Percentiles rank a stretch among this genome's conserved stretches.
Evolutionary conservation across 805 yeast species (phyloP).

Genomic region (Ogataea ganodermae): DNA sequence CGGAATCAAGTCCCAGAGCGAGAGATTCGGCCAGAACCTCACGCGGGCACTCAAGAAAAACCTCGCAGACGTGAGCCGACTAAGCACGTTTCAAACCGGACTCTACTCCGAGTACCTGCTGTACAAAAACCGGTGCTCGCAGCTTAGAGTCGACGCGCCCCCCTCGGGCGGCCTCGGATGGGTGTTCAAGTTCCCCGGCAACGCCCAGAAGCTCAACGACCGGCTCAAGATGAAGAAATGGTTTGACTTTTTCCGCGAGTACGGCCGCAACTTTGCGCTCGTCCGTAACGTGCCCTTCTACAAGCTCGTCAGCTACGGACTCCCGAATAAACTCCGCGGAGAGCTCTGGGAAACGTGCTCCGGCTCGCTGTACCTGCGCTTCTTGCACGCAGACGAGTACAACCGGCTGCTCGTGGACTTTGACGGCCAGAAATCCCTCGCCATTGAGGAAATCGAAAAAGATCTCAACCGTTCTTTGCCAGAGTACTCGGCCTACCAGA

Average conservation of each 20-base stretch:
- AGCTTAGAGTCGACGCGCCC: slow-evolving; percentile 48
- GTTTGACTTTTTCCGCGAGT: slow-evolving; percentile 84
- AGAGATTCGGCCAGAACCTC: slow-evolving; percentile 71
- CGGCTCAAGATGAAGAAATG: slow-evolving; percentile 86
- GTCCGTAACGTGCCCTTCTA: slow-evolving; percentile 75
- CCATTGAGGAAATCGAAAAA: slow-evolving; percentile 95
- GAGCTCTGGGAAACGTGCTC: slow-evolving; percentile 93
- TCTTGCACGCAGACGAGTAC: slow-evolving; percentile 63
- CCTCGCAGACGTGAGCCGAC: slow-evolving; percentile 57
- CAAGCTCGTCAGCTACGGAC: slow-evolving; percentile 83
- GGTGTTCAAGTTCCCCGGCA: slow-evolving; percentile 86
- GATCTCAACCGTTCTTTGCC: slow-evolving; percentile 94
- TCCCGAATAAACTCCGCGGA: slow-evolving; percentile 93
- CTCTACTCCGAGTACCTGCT: slow-evolving; percentile 85
- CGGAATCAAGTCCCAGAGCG: slow-evolving; percentile 78
- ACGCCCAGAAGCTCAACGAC: slow-evolving; percentile 72
- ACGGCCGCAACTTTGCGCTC: slow-evolving; percentile 82
- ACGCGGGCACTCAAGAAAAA: slow-evolving; percentile 64
- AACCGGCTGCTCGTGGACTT: slow-evolving; percentile 57
- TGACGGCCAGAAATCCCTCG: slow-evolving; percentile 66
- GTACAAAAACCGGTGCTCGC: slow-evolving; percentile 52
- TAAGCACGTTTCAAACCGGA: slow-evolving; percentile 65
- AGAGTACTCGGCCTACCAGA: slow-evolving; percentile 93
- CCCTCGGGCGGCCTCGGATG: slow-evolving; percentile 89
- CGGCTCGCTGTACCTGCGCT: slow-evolving; percentile 79